phyloP scores from a whole-genome alignment of 108 stramenopile species.

The Nitzschia sp. region DNA sequence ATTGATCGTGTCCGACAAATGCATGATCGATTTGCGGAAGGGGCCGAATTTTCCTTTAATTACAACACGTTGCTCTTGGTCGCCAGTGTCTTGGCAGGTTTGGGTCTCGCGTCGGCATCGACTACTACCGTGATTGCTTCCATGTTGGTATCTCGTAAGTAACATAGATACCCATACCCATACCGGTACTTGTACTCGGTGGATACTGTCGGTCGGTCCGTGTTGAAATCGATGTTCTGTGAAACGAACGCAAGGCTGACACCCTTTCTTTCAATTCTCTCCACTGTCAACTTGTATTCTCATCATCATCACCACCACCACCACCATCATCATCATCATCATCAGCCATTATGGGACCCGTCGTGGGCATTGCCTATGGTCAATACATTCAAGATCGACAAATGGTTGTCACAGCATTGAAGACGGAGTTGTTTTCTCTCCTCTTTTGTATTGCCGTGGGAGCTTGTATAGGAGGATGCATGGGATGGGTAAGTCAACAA shows the following conservation, averaged over 20 bases:
- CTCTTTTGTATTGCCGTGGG: conserved; percentile 67
- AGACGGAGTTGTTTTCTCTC: conserved; percentile 61
- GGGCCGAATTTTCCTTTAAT: conserved; percentile 25
- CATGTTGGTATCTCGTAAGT: conserved; percentile 77
- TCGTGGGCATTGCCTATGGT: conserved; percentile 61
- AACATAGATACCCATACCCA: background rate
- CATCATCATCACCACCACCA: too few relatives aligned
- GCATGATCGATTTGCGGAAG: conserved; percentile 33
- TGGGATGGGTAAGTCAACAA: conserved; percentile 7
- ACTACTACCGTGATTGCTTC: conserved; percentile 75
- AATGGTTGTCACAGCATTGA: conserved; percentile 49
- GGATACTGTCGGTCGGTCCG: too few relatives aligned
- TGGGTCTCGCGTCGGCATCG: conserved; percentile 70
- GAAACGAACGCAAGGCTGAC: too few relatives aligned
- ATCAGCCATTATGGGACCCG: conserved; percentile 64
- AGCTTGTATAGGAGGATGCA: conserved; percentile 28
- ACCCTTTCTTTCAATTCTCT: background rate
- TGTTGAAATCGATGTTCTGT: too few relatives aligned
- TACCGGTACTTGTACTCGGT: too few relatives aligned
- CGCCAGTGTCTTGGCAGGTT: conserved; percentile 72
- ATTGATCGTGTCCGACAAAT: conserved; percentile 20
- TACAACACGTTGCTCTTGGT: conserved; percentile 60
- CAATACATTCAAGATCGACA: conserved; percentile 56
- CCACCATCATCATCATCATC: too few relatives aligned
- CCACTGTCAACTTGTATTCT: too few relatives aligned